Evolutionary conservation across 2,329 filamentous ascomycete species (phyloP).

Genomic region (Onygena corvina): DNA sequence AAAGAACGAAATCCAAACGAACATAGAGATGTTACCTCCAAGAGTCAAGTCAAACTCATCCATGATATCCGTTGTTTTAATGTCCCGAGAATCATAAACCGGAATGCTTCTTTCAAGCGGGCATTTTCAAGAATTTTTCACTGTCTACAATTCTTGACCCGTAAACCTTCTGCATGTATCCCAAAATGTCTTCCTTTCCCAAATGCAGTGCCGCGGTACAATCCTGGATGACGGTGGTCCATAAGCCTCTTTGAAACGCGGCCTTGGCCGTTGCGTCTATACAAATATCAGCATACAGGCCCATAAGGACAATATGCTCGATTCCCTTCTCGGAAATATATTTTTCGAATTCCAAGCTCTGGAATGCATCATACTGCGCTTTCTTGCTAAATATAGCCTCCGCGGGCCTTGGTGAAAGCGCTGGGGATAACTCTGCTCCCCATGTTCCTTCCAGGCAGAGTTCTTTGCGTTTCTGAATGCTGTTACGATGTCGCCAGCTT

Average conservation of each 20-base stretch:
- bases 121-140: constrained; percentile 5
- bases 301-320: constrained; percentile 5
- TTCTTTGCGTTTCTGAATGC: background rate
- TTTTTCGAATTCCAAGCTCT: constrained; percentile 1
- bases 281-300: constrained; percentile 5
- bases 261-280: constrained; percentile 6
- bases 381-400: constrained; percentile 4
- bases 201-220: constrained; percentile 3
- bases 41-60: too few species aligned
- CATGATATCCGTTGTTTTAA: background rate
- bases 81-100: too few species aligned
- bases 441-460: constrained; percentile 2
- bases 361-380: constrained; percentile 6
- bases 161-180: constrained; percentile 8
- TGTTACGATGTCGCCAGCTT: constrained; percentile 2
- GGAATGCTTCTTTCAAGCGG: background rate
- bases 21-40: too few species aligned
- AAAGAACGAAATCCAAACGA: too few species aligned
- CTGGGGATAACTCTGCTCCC: constrained; percentile 3
- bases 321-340: constrained; percentile 4
- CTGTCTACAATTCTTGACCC: constrained; percentile 4
- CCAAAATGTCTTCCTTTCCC: background rate
- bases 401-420: background rate
- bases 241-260: constrained; percentile 7
- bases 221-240: constrained; percentile 7